Base-by-base conservation (phyloP, 2,329 filamentous ascomycete species). In the Cryphonectria nitschkei region DNA sequence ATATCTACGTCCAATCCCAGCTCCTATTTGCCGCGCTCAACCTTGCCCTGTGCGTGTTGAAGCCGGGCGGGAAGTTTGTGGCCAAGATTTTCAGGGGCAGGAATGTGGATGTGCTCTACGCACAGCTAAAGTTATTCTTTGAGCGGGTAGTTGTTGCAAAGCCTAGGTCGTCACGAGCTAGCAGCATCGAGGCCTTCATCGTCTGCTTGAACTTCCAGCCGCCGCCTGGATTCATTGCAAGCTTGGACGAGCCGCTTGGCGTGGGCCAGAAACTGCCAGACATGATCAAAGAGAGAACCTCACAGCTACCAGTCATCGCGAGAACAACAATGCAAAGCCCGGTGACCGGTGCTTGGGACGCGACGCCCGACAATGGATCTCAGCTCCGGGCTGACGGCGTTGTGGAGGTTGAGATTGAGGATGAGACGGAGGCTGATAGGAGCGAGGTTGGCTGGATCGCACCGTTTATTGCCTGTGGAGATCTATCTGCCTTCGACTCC, bases 1-100 rank as follows among this genome's bases (percentile, higher is more conserved):
- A 99, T 81, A 98, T 98, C 75, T 99, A 99, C 81, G 93, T 99
- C 26, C 96, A 99, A 82, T 95, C 93, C 11, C 96, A 98, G 81
- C 87, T 99, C 11, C 90, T 99, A 65, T 98, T 97, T 81, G 94
- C 95, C 0, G 96, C 96, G 0, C 88, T 99, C 29, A 97, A 98
- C 80, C 89, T 99, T 2, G 94, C 96, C 0, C 89, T 98, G 16
- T 97, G 95, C 78, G 94, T 99, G 16, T 88, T 99, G 32, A 92
- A 93, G 72, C 95, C 95, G 0, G 96, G 96, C 60, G 96, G 96
- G 73, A 97, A 94, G 78, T 99, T 99, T 76, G 95, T 99, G 9
- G 96, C 96, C 72, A 99, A 99, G 84, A 98, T 99, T 73, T 99
- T 99, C 83, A 86, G 96, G 22, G 95, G 93, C 22, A 91, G 94